Evolutionary conservation across 192 early-diverging fungal species (phyloP).

Genomic region (Podila clonocystis): DNA sequence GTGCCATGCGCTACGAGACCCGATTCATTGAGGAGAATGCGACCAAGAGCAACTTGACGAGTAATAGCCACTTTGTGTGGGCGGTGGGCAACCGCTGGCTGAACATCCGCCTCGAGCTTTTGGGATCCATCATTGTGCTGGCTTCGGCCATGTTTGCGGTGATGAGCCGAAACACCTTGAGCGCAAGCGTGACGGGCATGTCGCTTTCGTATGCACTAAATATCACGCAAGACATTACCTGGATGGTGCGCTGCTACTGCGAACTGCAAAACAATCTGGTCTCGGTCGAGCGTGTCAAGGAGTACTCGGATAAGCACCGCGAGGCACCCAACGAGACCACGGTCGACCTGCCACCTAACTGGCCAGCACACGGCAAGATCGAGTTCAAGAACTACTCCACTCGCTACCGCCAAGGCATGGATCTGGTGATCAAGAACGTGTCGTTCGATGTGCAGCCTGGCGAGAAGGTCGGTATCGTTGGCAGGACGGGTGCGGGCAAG

Average conservation of each 20-base stretch:
- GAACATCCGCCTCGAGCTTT: conserved; percentile 77
- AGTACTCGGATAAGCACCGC: conserved; percentile 80
- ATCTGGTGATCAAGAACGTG: conserved; percentile 80
- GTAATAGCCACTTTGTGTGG: not conserved
- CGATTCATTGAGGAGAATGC: conserved; percentile 67
- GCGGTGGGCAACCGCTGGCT: conserved; percentile 74
- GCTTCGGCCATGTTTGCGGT: conserved; percentile 72
- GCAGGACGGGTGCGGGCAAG: conserved; percentile 64
- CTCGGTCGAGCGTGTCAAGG: conserved; percentile 82
- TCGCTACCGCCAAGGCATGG: conserved; percentile 83
- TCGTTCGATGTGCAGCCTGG: conserved; percentile 53
- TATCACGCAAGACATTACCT: conserved; percentile 75
- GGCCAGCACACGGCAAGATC: conserved; percentile 82
- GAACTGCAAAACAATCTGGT: conserved; percentile 84
- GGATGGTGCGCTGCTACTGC: conserved; percentile 73
- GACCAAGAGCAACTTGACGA: conserved; percentile 2
- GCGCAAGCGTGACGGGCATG: conserved; percentile 84
- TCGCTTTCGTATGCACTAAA: conserved; percentile 82
- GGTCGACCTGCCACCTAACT: conserved; percentile 62
- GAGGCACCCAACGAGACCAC: conserved; percentile 84
- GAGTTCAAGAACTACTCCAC: conserved; percentile 82
- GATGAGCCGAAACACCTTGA: conserved; percentile 49
- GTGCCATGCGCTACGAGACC: conserved; percentile 72
- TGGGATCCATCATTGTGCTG: conserved; percentile 80
- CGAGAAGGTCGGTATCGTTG: conserved; percentile 84